Base-by-base conservation (phyloP, 75 land plant genomes). In the Chamaecyparis obtusa region DNA sequence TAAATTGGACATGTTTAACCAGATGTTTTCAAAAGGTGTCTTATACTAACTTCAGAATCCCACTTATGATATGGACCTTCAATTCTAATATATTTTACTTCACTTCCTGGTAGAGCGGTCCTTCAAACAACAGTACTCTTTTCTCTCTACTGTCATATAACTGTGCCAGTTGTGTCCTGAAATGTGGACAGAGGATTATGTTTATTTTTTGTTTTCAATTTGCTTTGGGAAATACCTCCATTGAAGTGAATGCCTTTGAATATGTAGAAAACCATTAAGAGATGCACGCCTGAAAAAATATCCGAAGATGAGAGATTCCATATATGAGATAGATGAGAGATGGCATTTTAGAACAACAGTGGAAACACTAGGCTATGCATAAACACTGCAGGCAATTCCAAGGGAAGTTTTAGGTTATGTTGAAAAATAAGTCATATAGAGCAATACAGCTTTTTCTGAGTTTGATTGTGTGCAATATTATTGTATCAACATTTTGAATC, bases 381-480 rank as follows among this genome's bases (percentile, higher is more conserved):
- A 30, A 5, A 77, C 15, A 77, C 43, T 77, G 16, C 43, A 77
- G 24, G 39, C 7, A 37, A 77, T 7, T 37, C 39, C 24, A 37
- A 77, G 21, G 80, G 39, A 77, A 77, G 80, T 27, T 77, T 77
- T 77, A 15, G n/a, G n/a, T n/a, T n/a, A n/a, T n/a, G n/a, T n/a
- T n/a, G n/a, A n/a, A n/a, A n/a, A n/a, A n/a, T n/a, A n/a, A n/a
- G n/a, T n/a, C n/a, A n/a, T n/a, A n/a, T n/a, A n/a, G n/a, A n/a
- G n/a, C n/a, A n/a, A n/a, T n/a, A n/a, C n/a, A n/a, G n/a, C n/a
- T n/a, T n/a, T n/a, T n/a, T n/a, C n/a, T n/a, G n/a, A n/a, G n/a
- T n/a, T n/a, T n/a, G n/a, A n/a, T n/a, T n/a, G n/a, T n/a, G n/a
- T n/a, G n/a, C n/a, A n/a, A n/a, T n/a, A n/a, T n/a, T n/a, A n/a